These are phyloP conservation scores for Cyclotella distinguenda DNA, from an alignment of 108 stramenopile species.

Conservation along the genomic window DNA sequence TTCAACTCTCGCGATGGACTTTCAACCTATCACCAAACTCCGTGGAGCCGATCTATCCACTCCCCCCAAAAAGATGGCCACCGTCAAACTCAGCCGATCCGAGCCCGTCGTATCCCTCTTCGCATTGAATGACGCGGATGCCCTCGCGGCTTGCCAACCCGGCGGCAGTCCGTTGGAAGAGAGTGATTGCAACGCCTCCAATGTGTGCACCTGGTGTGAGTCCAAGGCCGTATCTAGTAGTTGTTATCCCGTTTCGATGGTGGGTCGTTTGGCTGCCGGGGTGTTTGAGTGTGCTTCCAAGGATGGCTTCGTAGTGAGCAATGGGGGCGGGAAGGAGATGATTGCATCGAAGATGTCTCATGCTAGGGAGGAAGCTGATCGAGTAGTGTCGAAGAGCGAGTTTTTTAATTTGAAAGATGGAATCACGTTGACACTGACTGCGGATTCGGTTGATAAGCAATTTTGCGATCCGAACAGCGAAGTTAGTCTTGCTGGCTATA, in stretches of 20 bases:
- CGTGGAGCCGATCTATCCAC: not conserved
- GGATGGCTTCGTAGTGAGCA: too few relatives aligned
- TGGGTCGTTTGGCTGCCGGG: not conserved
- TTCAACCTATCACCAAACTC: not conserved
- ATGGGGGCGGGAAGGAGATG: too few relatives aligned
- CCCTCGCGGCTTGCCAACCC: too few relatives aligned
- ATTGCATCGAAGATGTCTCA: too few relatives aligned
- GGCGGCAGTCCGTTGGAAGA: too few relatives aligned
- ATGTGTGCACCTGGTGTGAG: too few relatives aligned
- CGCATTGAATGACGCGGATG: too few relatives aligned
- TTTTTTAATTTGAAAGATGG: slow-evolving; percentile 15
- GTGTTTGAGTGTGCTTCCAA: not conserved
- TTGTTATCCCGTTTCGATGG: not conserved
- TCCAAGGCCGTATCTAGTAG: not conserved
- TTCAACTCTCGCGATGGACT: not conserved
- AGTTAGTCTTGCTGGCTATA: slow-evolving; percentile 42
- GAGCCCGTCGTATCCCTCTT: too few relatives aligned
- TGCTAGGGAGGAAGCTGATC: too few relatives aligned
- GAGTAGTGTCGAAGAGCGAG: slow-evolving; percentile 6
- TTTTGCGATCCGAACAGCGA: slow-evolving; percentile 39
- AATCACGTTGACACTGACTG: slow-evolving; percentile 10
- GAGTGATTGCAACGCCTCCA: too few relatives aligned
- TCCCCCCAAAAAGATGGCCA: not conserved
- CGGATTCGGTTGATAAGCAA: slow-evolving; percentile 22
- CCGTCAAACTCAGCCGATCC: not conserved